A percentile compares a stretch with the other conserved stretches of the same genome.
Conservation (phyloP, 768 basidiomycete genomes). For the Mrakia hoshinonis region DNA sequence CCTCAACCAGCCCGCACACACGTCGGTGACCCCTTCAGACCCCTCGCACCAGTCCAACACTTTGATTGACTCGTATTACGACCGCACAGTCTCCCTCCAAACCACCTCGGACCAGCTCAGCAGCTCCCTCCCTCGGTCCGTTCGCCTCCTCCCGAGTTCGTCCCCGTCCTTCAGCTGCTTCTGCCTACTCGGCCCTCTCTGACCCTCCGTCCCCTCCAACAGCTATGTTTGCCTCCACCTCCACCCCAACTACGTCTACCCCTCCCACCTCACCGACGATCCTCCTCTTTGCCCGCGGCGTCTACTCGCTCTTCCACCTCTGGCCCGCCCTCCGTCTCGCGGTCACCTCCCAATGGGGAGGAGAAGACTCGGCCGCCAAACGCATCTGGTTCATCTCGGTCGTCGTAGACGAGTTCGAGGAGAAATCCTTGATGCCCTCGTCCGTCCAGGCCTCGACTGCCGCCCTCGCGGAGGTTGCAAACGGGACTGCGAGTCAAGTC, state of each 20-base stretch:
- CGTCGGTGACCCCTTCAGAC: too few relatives aligned
- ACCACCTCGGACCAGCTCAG: too few relatives aligned
- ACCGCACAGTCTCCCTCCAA: too few relatives aligned
- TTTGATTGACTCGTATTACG: too few relatives aligned
- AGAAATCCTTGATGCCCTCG: constrained; percentile 50
- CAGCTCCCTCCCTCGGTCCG: too few relatives aligned
- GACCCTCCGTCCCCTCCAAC: too few relatives aligned
- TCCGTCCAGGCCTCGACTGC: constrained; percentile 4
- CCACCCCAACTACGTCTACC: not conserved
- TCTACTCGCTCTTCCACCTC: constrained; percentile 66
- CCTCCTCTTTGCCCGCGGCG: constrained; percentile 75
- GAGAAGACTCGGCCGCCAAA: constrained; percentile 60
- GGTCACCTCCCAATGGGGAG: constrained; percentile 79
- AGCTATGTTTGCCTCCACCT: not conserved
- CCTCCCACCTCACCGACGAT: constrained; percentile 35
- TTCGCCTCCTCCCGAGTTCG: too few relatives aligned
- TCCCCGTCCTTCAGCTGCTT: too few relatives aligned
- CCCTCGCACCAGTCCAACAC: too few relatives aligned
- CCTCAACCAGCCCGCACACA: too few relatives aligned
- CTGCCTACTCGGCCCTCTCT: too few relatives aligned
- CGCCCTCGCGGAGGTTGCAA: not conserved
- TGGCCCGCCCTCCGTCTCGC: constrained; percentile 85
- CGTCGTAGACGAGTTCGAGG: constrained; percentile 40
- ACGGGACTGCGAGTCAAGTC: not conserved
- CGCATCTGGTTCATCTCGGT: constrained; percentile 71